A percentile compares a stretch with the other conserved stretches of the same genome.
These are phyloP conservation scores for Teratosphaeria nubilosa DNA, from an alignment of 2,329 filamentous ascomycete species.

Conservation along the genomic window DNA sequence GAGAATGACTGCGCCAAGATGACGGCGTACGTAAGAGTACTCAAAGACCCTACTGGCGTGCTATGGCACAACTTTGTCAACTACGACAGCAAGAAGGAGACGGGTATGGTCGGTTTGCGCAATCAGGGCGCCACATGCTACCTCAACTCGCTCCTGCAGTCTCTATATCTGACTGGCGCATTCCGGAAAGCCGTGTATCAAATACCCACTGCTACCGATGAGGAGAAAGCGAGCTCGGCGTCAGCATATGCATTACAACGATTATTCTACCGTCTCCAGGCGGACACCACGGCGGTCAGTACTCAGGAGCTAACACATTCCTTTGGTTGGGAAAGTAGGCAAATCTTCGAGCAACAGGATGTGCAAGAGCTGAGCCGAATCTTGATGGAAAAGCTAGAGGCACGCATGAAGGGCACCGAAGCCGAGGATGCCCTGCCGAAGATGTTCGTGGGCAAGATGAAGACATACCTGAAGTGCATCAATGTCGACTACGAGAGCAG, in stretches of 20 bases:
- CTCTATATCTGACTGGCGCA: slow-evolving; percentile 54
- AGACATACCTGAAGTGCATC: slow-evolving; percentile 97
- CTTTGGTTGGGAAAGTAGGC: slow-evolving; percentile 94
- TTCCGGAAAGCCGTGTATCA: slow-evolving; percentile 97
- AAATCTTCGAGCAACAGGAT: slow-evolving; percentile 98
- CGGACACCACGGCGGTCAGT: slow-evolving; percentile 68
- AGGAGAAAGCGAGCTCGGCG: slow-evolving; percentile 65
- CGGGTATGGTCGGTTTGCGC: slow-evolving; percentile 89
- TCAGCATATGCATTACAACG: slow-evolving; percentile 80
- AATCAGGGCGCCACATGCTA: slow-evolving; percentile 76
- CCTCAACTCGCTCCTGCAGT: slow-evolving; percentile 40
- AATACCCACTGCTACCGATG: slow-evolving; percentile 83
- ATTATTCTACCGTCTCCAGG: slow-evolving; percentile 90
- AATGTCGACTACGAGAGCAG: slow-evolving; percentile 97
- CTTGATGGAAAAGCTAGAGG: slow-evolving; percentile 93
- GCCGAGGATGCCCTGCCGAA: slow-evolving; percentile 80
- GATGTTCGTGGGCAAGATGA: slow-evolving; percentile 95
- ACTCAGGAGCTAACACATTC: slow-evolving; percentile 92
- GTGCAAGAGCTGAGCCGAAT: slow-evolving; percentile 95
- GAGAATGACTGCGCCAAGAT: slow-evolving; percentile 70
- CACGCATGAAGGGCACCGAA: slow-evolving; percentile 94
- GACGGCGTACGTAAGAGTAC: slow-evolving; percentile 70
- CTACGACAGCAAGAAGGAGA: slow-evolving; percentile 99
- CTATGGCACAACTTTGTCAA: slow-evolving; percentile 86
- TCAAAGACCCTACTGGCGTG: slow-evolving; percentile 80